phyloP scores from a whole-genome alignment of 768 basidiomycete genomes.

The Lactifluus piperatus region DNA sequence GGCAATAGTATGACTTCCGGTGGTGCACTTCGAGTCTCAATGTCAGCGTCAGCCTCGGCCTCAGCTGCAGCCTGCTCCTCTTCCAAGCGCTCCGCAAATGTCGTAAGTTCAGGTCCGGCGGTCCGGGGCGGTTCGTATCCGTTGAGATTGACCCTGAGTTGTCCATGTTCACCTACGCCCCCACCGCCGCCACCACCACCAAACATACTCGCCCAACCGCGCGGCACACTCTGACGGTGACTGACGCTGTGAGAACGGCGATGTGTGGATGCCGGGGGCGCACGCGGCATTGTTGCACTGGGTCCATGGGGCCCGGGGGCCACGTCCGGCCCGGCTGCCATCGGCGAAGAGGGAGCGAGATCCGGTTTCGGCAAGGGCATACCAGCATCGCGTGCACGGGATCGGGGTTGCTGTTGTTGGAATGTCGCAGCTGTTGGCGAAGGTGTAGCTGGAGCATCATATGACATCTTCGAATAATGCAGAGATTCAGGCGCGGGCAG shows the following conservation, averaged over 20 bases:
- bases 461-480: slow-evolving; percentile 76
- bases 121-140: slow-evolving; percentile 41
- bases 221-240: slow-evolving; percentile 49
- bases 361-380: slow-evolving; percentile 34
- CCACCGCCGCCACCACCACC: slow-evolving; percentile 33
- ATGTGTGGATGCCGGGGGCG: slow-evolving; percentile 73
- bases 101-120: slow-evolving; percentile 54
- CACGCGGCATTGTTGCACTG: slow-evolving; percentile 42
- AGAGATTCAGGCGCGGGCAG: slow-evolving; percentile 75
- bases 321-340: not conserved
- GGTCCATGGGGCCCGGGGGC: slow-evolving; percentile 20
- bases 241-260: slow-evolving; percentile 78
- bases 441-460: slow-evolving; percentile 47
- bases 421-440: slow-evolving; percentile 55
- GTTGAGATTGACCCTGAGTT: slow-evolving; percentile 5
- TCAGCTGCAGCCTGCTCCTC: slow-evolving; percentile 22
- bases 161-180: slow-evolving; percentile 20
- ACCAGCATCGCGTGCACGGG: slow-evolving; percentile 61
- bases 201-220: slow-evolving; percentile 56
- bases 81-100: slow-evolving; percentile 39
- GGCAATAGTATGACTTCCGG: slow-evolving; percentile 15
- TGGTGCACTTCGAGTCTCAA: slow-evolving; percentile 12
- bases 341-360: slow-evolving; percentile 11
- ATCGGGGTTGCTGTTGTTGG: slow-evolving; percentile 47
- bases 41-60: slow-evolving; percentile 24